These are phyloP conservation scores for Beta vulgaris DNA, from an alignment of 148 eudicot genomes.

Conservation along the genomic window DNA sequence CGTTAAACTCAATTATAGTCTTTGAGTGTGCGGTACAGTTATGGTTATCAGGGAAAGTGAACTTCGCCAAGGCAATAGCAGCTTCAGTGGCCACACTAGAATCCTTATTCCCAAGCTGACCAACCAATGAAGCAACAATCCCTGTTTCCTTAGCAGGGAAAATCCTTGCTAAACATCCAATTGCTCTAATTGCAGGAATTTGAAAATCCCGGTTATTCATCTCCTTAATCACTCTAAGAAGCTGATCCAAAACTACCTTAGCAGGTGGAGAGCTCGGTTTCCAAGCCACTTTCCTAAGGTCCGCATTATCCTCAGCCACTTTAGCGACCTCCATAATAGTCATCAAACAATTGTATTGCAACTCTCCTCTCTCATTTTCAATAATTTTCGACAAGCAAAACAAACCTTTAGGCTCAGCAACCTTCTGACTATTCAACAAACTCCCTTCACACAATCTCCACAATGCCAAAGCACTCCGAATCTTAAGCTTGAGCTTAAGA, in stretches of 20 bases:
- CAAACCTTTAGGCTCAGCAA: constrained; percentile 75
- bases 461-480: constrained; percentile 53
- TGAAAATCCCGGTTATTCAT: constrained; percentile 35
- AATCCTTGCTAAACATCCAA: constrained; percentile 67
- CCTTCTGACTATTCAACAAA: constrained; percentile 63
- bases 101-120: constrained; percentile 46
- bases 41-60: constrained; percentile 53
- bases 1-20: constrained; percentile 57
- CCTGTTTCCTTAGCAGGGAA: constrained; percentile 72
- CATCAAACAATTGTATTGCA: constrained; percentile 57
- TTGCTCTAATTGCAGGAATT: constrained; percentile 52
- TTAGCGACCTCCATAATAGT: constrained; percentile 68
- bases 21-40: constrained; percentile 61
- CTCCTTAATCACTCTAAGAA: constrained; percentile 55
- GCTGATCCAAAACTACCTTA: constrained; percentile 66
- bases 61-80: constrained; percentile 58
- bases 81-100: constrained; percentile 56
- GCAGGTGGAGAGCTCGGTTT: constrained; percentile 66
- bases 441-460: constrained; percentile 57
- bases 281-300: constrained; percentile 66
- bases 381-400: constrained; percentile 65
- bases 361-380: constrained; percentile 56
- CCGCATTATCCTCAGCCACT: constrained; percentile 64
- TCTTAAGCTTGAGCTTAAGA: constrained; percentile 50
- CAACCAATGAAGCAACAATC: constrained; percentile 52